These are phyloP conservation scores for Smallanthus sonchifolius DNA, from an alignment of 129 eudicot genomes.

Conservation along the genomic window DNA sequence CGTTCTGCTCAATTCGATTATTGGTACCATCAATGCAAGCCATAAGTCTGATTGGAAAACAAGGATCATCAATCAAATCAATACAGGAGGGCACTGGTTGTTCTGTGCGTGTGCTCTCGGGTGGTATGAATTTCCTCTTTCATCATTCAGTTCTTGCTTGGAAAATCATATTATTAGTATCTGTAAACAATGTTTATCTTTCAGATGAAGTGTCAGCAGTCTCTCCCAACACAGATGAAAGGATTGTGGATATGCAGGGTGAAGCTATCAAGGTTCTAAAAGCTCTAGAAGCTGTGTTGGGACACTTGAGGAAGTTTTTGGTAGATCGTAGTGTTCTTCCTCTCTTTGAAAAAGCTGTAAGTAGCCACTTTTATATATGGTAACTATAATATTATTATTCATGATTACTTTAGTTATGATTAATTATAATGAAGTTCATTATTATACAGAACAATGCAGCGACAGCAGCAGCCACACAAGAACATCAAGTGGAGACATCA, in stretches of 20 bases:
- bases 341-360: constrained; percentile 69
- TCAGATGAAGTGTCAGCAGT: constrained; percentile 57
- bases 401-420: not conserved
- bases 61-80: constrained; percentile 70
- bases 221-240: constrained; percentile 60
- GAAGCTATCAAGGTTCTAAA: constrained; percentile 66
- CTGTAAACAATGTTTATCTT: constrained; percentile 1
- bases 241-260: constrained; percentile 79
- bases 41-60: constrained; percentile 68
- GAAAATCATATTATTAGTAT: not conserved
- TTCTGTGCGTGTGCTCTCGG: constrained; percentile 64
- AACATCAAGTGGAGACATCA: constrained; percentile 45
- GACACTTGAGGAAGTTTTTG: constrained; percentile 79
- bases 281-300: constrained; percentile 71
- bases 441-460: constrained; percentile 43
- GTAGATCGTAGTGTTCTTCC: constrained; percentile 83
- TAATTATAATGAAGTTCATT: not conserved
- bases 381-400: not conserved
- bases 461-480: constrained; percentile 43
- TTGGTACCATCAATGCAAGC: constrained; percentile 76
- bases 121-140: constrained; percentile 38
- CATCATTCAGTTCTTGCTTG: not conserved
- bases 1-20: constrained; percentile 56
- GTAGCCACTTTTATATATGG: constrained; percentile 16
- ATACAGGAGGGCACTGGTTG: constrained; percentile 79